Base-by-base conservation (phyloP, 73 alveolate genomes). In the Stentor roeselii region DNA sequence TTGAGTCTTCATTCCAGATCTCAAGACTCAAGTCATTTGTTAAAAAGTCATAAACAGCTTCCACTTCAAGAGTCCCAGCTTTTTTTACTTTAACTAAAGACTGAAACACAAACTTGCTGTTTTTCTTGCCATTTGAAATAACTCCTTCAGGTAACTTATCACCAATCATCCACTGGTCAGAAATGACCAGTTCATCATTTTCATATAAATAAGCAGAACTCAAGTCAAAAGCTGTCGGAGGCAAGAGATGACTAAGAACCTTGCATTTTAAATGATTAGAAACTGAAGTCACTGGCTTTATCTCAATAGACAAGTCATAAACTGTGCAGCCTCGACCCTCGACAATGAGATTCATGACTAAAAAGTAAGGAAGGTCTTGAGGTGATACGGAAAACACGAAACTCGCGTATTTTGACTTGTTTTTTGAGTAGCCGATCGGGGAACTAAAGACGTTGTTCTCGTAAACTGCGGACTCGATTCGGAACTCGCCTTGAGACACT, bases 131-230 rank as follows among this genome's bases (percentile, higher is more conserved):
- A 30, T 67, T 32, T 30, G 80, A 67, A 27, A 34, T 34, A 27
- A 67, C 42, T 30, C 80, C 80, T 27, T 21, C 41, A 21, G 80
- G 80, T 1, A 67, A 34, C 2, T 67, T 67, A 67, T 67, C 80
- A 3, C 80, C 80, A 67, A 67, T 2, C 80, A 67, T 67, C 80
- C 80, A 67, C 14, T 67, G 15, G 34, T 67, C 80, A 67, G 34
- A 67, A 67, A 67, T 67, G 27, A 34, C 80, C 21, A 30, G 34
- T 11, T 67, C 37, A 67, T 67, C 80, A 67, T n/a, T 21, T 1
- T 40, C 80, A 67, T 30, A 30, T 2, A 34, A 21, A 21, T 67
- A 15, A 21, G 21, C 14, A 27, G 21, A 36, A 15, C 42, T 30
- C 21, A 67, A 67, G 37, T 67, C 37, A 30, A 67, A 27, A 67